Percentiles rank a stretch among this genome's conserved stretches.
Conservation (phyloP, 306 rosid genomes). For the Purshia tridentata region DNA sequence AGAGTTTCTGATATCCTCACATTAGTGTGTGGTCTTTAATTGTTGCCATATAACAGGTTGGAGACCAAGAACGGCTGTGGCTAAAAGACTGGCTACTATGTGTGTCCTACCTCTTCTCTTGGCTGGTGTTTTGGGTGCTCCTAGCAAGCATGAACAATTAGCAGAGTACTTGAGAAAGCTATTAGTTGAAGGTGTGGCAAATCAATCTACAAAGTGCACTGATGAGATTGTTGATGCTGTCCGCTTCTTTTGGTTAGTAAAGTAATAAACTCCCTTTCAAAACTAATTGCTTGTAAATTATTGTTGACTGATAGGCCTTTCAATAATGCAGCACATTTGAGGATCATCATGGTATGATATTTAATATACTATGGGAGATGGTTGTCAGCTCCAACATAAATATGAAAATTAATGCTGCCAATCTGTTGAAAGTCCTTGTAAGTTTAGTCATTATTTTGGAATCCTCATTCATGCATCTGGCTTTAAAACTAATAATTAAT, state of each 20-base stretch:
- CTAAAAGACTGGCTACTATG: constrained; percentile 73
- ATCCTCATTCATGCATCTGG: constrained; percentile 24
- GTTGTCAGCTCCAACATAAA: constrained; percentile 74
- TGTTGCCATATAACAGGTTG: constrained; percentile 49
- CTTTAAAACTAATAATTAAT: constrained; percentile 26
- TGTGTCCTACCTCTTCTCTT: constrained; percentile 86
- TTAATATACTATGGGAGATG: constrained; percentile 97
- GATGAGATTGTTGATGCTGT: constrained; percentile 81
- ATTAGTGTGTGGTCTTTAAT: constrained; percentile 27
- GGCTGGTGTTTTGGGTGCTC: constrained; percentile 89
- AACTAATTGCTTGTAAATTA: constrained; percentile 16
- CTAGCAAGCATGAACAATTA: constrained; percentile 56
- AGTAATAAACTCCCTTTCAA: constrained; percentile 14
- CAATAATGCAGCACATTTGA: constrained; percentile 67
- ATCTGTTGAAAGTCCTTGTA: constrained; percentile 80
- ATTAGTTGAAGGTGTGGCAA: constrained; percentile 55
- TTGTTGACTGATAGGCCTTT: constrained; percentile 24
- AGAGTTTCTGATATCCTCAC: constrained; percentile 14
- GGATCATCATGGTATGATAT: constrained; percentile 68
- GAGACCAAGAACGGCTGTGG: constrained; percentile 74
- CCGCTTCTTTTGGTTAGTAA: constrained; percentile 84
- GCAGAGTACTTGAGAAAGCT: constrained; percentile 72
- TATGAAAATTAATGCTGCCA: constrained; percentile 85
- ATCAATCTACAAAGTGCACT: constrained; percentile 47
- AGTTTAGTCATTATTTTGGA: constrained; percentile 35